Evolutionary conservation across 2,329 filamentous ascomycete species (phyloP).

Genomic region (Geosmithia flava): DNA sequence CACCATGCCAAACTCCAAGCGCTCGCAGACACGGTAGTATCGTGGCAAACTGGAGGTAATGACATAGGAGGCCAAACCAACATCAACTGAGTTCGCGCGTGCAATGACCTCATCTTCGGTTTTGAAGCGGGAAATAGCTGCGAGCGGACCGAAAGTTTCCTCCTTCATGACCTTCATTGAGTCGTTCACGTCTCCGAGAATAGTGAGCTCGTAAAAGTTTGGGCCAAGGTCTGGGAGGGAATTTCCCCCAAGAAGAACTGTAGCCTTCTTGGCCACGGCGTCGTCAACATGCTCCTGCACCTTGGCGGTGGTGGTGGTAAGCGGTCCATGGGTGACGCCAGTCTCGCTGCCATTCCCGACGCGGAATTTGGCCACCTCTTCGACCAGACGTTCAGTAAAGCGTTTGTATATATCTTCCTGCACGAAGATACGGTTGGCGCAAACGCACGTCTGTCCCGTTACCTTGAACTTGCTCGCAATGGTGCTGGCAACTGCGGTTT

Average conservation of each 20-base stretch:
- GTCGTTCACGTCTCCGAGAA: slow-evolving; percentile 52
- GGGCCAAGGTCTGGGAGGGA: slow-evolving; percentile 43
- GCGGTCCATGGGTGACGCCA: slow-evolving; percentile 16
- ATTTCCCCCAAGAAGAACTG: slow-evolving; percentile 47
- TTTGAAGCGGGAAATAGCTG: slow-evolving; percentile 56
- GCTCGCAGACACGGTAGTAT: slow-evolving; percentile 28
- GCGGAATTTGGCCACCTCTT: slow-evolving; percentile 14
- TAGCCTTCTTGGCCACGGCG: slow-evolving; percentile 50
- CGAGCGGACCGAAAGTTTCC: slow-evolving; percentile 63
- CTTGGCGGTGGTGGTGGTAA: slow-evolving; percentile 53
- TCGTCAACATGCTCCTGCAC: slow-evolving; percentile 51
- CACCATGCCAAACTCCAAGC: slow-evolving; percentile 32
- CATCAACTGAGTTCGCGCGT: slow-evolving; percentile 52
- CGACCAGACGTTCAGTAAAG: slow-evolving; percentile 15
- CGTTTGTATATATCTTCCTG: slow-evolving; percentile 16
- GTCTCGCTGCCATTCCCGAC: slow-evolving; percentile 12
- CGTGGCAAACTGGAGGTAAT: slow-evolving; percentile 36
- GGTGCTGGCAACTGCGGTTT: slow-evolving; percentile 43
- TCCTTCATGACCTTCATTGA: slow-evolving; percentile 56
- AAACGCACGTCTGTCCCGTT: slow-evolving; percentile 56
- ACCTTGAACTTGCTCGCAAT: slow-evolving; percentile 25
- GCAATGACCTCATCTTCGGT: slow-evolving; percentile 57
- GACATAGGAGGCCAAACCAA: slow-evolving; percentile 63
- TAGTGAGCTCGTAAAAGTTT: slow-evolving; percentile 57
- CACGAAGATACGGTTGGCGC: slow-evolving; percentile 21